phyloP scores from a whole-genome alignment of 345 rosid species.

The Populus alba region DNA sequence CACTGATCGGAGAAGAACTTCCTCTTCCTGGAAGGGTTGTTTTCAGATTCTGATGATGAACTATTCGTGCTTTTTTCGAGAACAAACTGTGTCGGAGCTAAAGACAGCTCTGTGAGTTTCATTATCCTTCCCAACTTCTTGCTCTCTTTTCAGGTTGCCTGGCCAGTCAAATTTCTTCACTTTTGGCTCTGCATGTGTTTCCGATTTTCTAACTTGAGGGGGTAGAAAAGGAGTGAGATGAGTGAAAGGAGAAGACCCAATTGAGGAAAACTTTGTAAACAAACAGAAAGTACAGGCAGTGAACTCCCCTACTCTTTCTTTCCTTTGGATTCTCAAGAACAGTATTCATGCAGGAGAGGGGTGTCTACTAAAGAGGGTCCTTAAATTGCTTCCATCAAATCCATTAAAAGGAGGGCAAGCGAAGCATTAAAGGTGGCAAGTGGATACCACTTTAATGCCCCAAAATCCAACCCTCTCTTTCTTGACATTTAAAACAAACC shows the following conservation, averaged over 20 bases:
- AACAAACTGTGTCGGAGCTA: conserved; percentile 27
- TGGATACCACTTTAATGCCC: conserved; percentile 48
- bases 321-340: neutral
- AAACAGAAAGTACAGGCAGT: neutral
- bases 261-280: neutral
- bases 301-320: neutral
- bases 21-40: conserved; percentile 38
- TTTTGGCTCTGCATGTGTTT: neutral
- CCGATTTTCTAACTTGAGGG: neutral
- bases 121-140: conserved; percentile 1
- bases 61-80: conserved; percentile 17
- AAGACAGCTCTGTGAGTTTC: conserved; percentile 48
- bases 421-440: conserved; percentile 49
- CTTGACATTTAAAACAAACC: conserved; percentile 34
- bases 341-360: conserved; percentile 23
- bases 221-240: neutral
- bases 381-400: conserved; percentile 40
- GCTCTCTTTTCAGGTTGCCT: neutral
- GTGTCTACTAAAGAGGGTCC: conserved; percentile 33
- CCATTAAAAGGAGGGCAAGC: conserved; percentile 47
- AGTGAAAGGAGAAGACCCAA: neutral
- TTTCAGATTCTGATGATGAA: conserved; percentile 36
- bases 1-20: conserved; percentile 24
- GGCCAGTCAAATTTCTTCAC: too few species aligned
- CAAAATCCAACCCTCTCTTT: conserved; percentile 16